These are phyloP conservation scores for Jimgerdemannia lactiflua DNA, from an alignment of 192 early-diverging fungal species.

Conservation along the genomic window DNA sequence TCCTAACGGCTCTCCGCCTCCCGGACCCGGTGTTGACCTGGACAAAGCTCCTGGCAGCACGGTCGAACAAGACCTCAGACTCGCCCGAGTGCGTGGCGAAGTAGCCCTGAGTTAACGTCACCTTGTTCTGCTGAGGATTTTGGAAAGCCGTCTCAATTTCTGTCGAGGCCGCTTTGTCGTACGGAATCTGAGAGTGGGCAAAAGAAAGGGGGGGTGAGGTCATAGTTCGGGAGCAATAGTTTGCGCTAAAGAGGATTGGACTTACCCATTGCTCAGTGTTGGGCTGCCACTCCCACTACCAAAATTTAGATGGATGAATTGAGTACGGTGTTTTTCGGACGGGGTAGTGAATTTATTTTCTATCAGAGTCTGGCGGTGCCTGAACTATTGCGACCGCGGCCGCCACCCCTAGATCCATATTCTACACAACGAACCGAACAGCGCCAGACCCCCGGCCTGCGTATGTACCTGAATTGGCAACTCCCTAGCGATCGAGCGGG, in stretches of 20 bases:
- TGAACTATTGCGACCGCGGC: no score
- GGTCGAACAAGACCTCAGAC: neutral
- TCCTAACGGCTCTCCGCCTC: neutral
- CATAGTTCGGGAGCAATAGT: no score
- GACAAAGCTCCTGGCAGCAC: neutral
- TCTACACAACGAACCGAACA: neutral
- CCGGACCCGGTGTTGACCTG: neutral
- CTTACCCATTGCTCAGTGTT: neutral
- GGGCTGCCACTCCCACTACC: neutral
- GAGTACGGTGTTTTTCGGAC: no score
- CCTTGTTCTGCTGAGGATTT: neutral
- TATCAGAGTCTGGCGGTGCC: no score
- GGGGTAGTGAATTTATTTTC: no score
- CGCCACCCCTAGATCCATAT: neutral
- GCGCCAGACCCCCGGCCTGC: neutral
- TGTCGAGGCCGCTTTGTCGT: neutral
- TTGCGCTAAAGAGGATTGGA: neutral
- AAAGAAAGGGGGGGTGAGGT: no score
- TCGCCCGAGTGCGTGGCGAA: neutral
- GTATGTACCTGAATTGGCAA: neutral
- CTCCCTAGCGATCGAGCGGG: neutral
- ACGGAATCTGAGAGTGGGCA: neutral
- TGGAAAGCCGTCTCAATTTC: neutral
- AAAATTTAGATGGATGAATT: neutral
- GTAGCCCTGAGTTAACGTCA: neutral